Conservation (phyloP, 108 stramenopile species). For the Mayamaea pseudoterrestris region DNA sequence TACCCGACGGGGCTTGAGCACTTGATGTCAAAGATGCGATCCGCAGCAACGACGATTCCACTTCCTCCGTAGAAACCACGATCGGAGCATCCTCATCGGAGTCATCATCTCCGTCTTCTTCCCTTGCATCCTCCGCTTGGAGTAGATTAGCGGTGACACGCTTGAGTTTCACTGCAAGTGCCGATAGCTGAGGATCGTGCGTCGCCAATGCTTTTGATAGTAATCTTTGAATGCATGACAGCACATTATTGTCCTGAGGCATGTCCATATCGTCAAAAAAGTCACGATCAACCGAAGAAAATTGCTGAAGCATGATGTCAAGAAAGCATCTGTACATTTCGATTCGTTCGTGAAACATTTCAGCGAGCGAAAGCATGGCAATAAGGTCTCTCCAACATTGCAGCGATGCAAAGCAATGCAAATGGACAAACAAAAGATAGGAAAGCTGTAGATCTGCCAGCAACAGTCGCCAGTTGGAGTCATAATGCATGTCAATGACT, state of each 20-base stretch:
- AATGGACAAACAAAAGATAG: conserved; percentile 50
- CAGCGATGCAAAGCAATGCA: conserved; percentile 64
- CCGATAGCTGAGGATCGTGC: no score
- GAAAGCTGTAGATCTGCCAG: conserved; percentile 72
- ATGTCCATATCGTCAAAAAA: conserved; percentile 63
- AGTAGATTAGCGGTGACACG: no score
- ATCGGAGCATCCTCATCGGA: conserved; percentile 67
- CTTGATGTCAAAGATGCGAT: no score
- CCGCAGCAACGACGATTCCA: conserved; percentile 49
- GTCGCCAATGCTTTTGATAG: no score
- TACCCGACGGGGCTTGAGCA: background rate
- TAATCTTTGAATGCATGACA: no score
- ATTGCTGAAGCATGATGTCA: conserved; percentile 28
- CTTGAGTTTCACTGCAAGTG: no score
- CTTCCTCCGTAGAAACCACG: conserved; percentile 41
- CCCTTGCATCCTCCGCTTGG: no score
- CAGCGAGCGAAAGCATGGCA: no score
- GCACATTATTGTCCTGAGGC: conserved; percentile 44
- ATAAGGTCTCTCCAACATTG: conserved; percentile 67
- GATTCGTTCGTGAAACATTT: no score
- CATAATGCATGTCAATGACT: conserved; percentile 26
- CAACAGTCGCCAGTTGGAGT: conserved; percentile 22
- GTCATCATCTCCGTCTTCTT: no score
- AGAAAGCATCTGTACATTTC: conserved; percentile 30
- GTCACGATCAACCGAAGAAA: conserved; percentile 51